Conservation (phyloP, 2,329 filamentous ascomycete species). For the Fusarium floridanum region DNA sequence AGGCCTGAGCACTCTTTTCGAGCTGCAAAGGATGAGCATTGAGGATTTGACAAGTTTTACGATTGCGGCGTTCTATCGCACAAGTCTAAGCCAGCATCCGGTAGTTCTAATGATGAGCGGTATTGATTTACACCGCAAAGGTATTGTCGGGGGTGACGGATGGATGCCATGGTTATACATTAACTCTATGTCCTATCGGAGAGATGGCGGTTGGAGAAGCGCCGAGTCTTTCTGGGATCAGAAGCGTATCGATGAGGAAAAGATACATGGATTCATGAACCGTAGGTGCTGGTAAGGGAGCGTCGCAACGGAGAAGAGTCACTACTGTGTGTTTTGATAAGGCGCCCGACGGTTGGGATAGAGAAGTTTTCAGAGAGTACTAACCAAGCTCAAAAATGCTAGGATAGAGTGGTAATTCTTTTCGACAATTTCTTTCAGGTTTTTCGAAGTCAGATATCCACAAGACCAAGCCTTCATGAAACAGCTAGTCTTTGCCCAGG, state of each 20-base stretch:
- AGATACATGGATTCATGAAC: background rate
- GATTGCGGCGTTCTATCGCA: background rate
- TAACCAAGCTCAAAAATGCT: too few species aligned
- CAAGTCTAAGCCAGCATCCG: background rate
- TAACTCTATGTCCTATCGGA: background rate
- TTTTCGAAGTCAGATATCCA: too few species aligned
- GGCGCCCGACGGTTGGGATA: too few species aligned
- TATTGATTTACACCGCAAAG: background rate
- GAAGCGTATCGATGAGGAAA: background rate
- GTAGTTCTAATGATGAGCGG: background rate
- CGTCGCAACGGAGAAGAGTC: background rate
- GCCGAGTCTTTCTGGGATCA: background rate
- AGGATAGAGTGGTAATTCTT: too few species aligned
- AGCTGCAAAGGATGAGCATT: background rate
- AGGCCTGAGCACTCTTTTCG: background rate
- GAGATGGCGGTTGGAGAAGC: background rate
- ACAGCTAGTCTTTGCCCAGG: too few species aligned
- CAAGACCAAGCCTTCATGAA: too few species aligned
- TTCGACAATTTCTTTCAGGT: too few species aligned
- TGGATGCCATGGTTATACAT: conserved; percentile 3
- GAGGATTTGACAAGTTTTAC: background rate
- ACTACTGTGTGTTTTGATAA: too few species aligned
- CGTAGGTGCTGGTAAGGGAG: background rate
- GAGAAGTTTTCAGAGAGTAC: too few species aligned
- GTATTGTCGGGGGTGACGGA: background rate